These are phyloP conservation scores for Sicyos edulis DNA, from an alignment of 306 rosid genomes.

Conservation along the genomic window DNA sequence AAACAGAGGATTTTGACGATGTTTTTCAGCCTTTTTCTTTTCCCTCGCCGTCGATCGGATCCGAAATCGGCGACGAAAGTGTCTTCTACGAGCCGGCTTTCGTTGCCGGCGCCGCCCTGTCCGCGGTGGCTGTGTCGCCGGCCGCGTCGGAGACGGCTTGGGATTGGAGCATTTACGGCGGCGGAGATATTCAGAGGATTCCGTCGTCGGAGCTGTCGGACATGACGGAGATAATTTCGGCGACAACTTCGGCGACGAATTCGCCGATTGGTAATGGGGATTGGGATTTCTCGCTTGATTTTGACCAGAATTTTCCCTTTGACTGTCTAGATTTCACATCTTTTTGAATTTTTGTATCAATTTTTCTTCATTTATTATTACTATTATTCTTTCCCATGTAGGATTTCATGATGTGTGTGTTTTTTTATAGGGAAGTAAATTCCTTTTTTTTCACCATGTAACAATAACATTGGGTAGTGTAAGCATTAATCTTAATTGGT, in stretches of 20 bases:
- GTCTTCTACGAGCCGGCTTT: conserved; percentile 33
- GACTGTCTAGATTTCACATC: conserved; percentile 32
- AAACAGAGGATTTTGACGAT: conserved; percentile 33
- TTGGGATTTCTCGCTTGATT: conserved; percentile 41
- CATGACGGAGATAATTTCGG: conserved; percentile 50
- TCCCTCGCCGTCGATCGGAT: conserved; percentile 34
- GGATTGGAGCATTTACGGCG: conserved; percentile 18
- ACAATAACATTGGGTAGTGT: not conserved
- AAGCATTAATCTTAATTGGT: not conserved
- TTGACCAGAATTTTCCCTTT: conserved; percentile 35
- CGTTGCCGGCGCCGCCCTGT: conserved; percentile 18
- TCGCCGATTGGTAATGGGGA: conserved; percentile 40
- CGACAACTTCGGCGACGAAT: conserved; percentile 51
- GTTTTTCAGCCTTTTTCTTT: conserved; percentile 30
- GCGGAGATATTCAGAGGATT: conserved; percentile 27
- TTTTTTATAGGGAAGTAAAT: not conserved
- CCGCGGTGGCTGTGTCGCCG: conserved; percentile 34
- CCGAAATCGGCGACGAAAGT: conserved; percentile 31
- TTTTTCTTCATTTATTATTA: not conserved
- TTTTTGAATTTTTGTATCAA: not conserved
- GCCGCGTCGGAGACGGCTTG: conserved; percentile 39
- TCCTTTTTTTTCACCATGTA: not conserved
- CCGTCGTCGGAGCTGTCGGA: conserved; percentile 49
- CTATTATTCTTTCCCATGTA: not conserved
- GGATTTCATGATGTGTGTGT: not conserved